Evolutionary conservation across 2,329 filamentous ascomycete species (phyloP).

Genomic region (Venturia pyrina): DNA sequence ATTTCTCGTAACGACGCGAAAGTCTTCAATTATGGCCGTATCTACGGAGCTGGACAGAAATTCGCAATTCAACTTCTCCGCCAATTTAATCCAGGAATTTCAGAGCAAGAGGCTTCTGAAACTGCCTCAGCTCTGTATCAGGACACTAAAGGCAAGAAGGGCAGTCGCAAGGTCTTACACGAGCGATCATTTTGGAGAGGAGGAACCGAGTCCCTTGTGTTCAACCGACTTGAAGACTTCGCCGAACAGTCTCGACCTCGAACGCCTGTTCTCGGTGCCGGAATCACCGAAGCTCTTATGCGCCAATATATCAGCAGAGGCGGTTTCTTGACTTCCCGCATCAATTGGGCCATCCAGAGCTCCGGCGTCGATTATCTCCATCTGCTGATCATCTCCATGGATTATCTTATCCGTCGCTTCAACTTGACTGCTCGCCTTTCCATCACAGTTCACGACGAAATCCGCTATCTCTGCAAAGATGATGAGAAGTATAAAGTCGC

Average conservation of each 20-base stretch:
- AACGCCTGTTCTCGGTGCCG: slow-evolving; percentile 86
- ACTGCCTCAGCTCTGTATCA: slow-evolving; percentile 75
- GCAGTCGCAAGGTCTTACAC: slow-evolving; percentile 59
- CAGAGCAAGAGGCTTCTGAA: slow-evolving; percentile 65
- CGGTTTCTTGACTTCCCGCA: slow-evolving; percentile 87
- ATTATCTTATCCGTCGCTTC: slow-evolving; percentile 78
- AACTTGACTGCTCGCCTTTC: slow-evolving; percentile 76
- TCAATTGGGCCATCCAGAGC: slow-evolving; percentile 99
- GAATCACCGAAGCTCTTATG: slow-evolving; percentile 94
- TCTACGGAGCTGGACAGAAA: slow-evolving; percentile 93
- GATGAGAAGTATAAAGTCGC: slow-evolving; percentile 81
- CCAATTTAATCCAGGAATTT: slow-evolving; percentile 82
- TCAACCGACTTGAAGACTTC: slow-evolving; percentile 97
- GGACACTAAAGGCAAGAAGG: slow-evolving; percentile 84
- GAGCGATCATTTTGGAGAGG: slow-evolving; percentile 85
- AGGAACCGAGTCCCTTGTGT: slow-evolving; percentile 93
- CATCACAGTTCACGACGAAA: slow-evolving; percentile 96
- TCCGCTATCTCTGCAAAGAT: slow-evolving; percentile 80
- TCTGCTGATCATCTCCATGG: slow-evolving; percentile 86
- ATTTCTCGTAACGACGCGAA: slow-evolving; percentile 95
- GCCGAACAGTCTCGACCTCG: slow-evolving; percentile 85
- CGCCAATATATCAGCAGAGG: slow-evolving; percentile 77
- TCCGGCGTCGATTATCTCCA: slow-evolving; percentile 96
- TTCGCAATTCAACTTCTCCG: slow-evolving; percentile 84
- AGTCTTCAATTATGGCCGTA: slow-evolving; percentile 96